A percentile compares a stretch with the other conserved stretches of the same genome.
phyloP scores from a whole-genome alignment of 805 yeast genomes.

The Cyberlindnera petersonii region DNA sequence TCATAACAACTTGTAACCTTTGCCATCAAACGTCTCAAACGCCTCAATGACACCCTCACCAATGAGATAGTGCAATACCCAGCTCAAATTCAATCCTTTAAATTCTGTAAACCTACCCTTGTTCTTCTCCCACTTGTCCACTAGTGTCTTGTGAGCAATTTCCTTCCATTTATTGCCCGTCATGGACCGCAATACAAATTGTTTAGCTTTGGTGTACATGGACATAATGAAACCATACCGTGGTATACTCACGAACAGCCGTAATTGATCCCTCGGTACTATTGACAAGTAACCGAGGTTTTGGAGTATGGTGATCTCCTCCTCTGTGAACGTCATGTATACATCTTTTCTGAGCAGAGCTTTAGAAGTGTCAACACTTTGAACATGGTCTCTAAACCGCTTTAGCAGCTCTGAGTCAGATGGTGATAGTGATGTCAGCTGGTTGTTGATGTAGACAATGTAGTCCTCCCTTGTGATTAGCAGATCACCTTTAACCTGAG shows the following conservation, averaged over 20 bases:
- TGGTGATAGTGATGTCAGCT: not conserved
- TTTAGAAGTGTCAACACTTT: not conserved
- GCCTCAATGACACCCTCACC: slow-evolving; percentile 52
- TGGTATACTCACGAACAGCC: slow-evolving; percentile 43
- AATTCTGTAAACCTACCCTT: slow-evolving; percentile 43
- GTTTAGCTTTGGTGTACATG: slow-evolving; percentile 40
- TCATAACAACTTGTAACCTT: slow-evolving; percentile 8
- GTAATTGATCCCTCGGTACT: slow-evolving; percentile 36
- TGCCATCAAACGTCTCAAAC: slow-evolving; percentile 49
- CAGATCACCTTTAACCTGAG: slow-evolving; percentile 39
- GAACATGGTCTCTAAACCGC: slow-evolving; percentile 5
- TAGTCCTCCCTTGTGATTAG: slow-evolving; percentile 30
- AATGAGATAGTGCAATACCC: slow-evolving; percentile 47
- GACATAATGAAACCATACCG: slow-evolving; percentile 47
- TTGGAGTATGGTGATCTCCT: slow-evolving; percentile 33
- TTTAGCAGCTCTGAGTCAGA: not conserved
- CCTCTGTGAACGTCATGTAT: slow-evolving; percentile 10
- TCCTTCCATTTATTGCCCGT: slow-evolving; percentile 39
- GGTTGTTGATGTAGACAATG: slow-evolving; percentile 3
- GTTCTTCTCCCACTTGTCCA: slow-evolving; percentile 44
- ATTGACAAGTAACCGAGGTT: slow-evolving; percentile 42
- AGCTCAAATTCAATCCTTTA: slow-evolving; percentile 46
- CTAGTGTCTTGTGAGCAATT: slow-evolving; percentile 38
- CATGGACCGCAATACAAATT: slow-evolving; percentile 40
- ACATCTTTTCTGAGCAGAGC: slow-evolving; percentile 2